A percentile compares a stretch with the other conserved stretches of the same genome.
These are phyloP conservation scores for Venturia effusa DNA, from an alignment of 2,329 filamentous ascomycete genomes.

Conservation along the genomic window DNA sequence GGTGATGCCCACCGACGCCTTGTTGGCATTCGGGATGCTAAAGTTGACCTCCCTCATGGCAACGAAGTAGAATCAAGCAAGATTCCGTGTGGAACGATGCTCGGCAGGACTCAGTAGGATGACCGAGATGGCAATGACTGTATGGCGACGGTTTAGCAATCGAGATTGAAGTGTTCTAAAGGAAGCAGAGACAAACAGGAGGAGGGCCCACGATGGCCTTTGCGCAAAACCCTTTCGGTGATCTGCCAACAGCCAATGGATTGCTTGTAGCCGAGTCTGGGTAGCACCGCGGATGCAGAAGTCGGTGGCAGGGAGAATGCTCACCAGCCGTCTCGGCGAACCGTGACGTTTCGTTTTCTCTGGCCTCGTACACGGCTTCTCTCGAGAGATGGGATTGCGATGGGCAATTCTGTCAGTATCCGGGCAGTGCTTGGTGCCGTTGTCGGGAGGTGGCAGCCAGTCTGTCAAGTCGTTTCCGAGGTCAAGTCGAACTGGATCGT, in stretches of 20 bases:
- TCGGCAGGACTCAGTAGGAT: not conserved
- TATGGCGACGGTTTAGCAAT: slow-evolving; percentile 2
- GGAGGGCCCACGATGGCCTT: not conserved
- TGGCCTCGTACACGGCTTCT: not conserved
- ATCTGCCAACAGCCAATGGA: not conserved
- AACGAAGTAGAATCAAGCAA: slow-evolving; percentile 19
- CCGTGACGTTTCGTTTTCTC: not conserved
- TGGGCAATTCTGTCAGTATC: not conserved
- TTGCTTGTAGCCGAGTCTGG: slow-evolving; percentile 3
- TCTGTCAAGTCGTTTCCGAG: not conserved
- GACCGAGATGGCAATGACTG: slow-evolving; percentile 1
- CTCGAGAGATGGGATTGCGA: not conserved
- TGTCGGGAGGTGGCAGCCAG: not conserved
- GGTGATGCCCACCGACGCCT: slow-evolving; percentile 97
- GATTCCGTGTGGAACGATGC: slow-evolving; percentile 1
- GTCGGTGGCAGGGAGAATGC: not conserved
- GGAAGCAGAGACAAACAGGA: not conserved
- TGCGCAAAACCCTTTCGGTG: not conserved
- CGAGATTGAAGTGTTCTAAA: not conserved
- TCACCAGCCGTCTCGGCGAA: not conserved
- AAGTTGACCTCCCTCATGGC: slow-evolving; percentile 99
- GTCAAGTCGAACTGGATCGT: not conserved
- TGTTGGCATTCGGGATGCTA: slow-evolving; percentile 98
- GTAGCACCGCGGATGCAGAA: not conserved
- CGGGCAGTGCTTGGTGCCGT: not conserved